Evolutionary conservation across 2,329 filamentous ascomycete genomes (phyloP), one percentile per base, ranked within the genome.

Genomic region (Orbilia ellipsospora): DNA sequence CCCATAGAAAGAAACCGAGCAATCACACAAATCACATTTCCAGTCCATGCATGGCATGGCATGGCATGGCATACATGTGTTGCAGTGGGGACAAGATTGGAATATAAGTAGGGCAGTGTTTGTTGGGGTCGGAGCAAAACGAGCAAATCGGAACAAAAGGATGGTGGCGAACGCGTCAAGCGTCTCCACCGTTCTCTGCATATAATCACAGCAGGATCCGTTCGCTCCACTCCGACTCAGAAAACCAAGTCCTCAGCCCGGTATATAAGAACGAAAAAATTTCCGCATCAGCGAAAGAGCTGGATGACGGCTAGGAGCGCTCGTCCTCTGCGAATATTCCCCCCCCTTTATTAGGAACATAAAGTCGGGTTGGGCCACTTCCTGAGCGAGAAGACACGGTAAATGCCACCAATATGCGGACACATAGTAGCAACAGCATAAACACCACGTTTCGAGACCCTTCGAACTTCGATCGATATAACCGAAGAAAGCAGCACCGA

Each of bases 191-290:
- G 36, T 36, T 36, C 31, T 36, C 31, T 16, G 44, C 48, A 61
- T 69, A 69, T 69, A 69, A 69, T 60, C 56, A 31, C 51, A 57
- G 56, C 48, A 55, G 50, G 65, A 70, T 70, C 66, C 54, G 28
- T 50, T 16, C 48, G n/a, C 45, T 31, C 15, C 48, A 36, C 31
- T 18, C 42, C 55, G 36, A 50, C 28, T 26, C 64, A 56, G 36
- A 45, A 54, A 63, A 36, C 28, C 51, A 57, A 36, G 31, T 12
- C 13, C 7, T 12, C 44, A n/a, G 20, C 15, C 51, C 57, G 56
- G 51, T 51, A 57, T 64, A 61, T 63, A 70, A 70, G 62, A 23
- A 16, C 40, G 6, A 57, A 57, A 57, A 42, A 23, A 26, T 23
- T 62, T 40, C 20, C 57, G 57, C 66, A 63, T 59, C 16, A 50